phyloP scores from a whole-genome alignment of 305 asterid species.

The Solanum chacoense region DNA sequence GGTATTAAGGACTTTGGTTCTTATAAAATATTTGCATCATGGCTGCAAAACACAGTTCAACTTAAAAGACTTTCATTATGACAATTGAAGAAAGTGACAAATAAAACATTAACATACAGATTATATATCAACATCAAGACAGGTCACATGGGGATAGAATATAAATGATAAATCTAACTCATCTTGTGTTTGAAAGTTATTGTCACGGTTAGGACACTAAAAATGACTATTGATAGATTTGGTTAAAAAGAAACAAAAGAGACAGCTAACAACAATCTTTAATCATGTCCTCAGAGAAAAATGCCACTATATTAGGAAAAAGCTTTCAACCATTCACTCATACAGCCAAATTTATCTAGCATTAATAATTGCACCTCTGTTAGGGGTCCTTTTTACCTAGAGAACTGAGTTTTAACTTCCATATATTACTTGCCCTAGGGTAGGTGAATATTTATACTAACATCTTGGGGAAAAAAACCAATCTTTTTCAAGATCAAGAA shows the following conservation, averaged over 20 bases:
- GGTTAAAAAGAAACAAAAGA: not conserved
- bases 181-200: not conserved
- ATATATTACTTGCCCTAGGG: not conserved
- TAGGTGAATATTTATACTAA: not conserved
- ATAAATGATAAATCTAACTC: not conserved
- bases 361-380: not conserved
- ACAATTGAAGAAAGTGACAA: not conserved
- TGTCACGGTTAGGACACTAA: not conserved
- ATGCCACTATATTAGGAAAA: not conserved
- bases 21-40: not conserved
- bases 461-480: not conserved
- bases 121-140: constrained; percentile 19
- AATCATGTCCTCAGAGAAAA: not conserved
- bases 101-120: not conserved
- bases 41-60: not conserved
- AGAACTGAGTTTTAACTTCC: not conserved
- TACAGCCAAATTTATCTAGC: not conserved
- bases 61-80: not conserved
- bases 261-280: not conserved
- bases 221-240: not conserved
- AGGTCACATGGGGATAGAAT: constrained; percentile 10
- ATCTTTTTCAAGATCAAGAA: not conserved
- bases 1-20: not conserved
- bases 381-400: not conserved
- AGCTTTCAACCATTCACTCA: not conserved